phyloP scores from a whole-genome alignment of 208 protist genomes.

The Crithidia brevicula region DNA sequence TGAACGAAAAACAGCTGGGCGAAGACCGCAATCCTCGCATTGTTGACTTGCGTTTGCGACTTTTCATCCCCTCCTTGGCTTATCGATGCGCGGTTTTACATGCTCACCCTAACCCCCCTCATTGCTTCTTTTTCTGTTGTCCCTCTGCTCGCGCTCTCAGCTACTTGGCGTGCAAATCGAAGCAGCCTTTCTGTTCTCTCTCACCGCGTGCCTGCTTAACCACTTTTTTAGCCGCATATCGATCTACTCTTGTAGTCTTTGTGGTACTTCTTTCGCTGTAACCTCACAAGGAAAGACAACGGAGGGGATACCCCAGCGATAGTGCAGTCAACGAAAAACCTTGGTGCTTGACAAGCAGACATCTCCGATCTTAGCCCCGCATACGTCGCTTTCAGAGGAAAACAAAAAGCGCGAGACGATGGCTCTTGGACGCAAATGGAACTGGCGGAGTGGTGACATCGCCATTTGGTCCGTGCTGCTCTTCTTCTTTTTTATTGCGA shows the following conservation, averaged over 20 bases:
- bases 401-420: background rate
- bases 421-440: constrained; percentile 16
- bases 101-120: background rate
- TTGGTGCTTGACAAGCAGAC: background rate
- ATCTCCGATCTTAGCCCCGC: no score
- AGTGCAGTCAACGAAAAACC: background rate
- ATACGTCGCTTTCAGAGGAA: no score
- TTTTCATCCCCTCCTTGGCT: no score
- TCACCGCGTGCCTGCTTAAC: no score
- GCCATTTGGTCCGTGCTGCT: constrained; percentile 38
- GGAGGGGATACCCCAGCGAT: background rate
- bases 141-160: no score
- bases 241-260: background rate
- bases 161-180: no score
- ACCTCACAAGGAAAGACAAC: background rate
- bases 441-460: constrained; percentile 35
- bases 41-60: no score
- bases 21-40: no score
- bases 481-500: constrained; percentile 34
- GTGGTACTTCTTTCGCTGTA: background rate
- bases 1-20: no score
- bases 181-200: no score
- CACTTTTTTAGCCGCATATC: no score
- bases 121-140: constrained; percentile 5
- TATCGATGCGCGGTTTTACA: no score